Conservation (phyloP, 768 basidiomycete species). For the Sporobolomyces roseus region DNA sequence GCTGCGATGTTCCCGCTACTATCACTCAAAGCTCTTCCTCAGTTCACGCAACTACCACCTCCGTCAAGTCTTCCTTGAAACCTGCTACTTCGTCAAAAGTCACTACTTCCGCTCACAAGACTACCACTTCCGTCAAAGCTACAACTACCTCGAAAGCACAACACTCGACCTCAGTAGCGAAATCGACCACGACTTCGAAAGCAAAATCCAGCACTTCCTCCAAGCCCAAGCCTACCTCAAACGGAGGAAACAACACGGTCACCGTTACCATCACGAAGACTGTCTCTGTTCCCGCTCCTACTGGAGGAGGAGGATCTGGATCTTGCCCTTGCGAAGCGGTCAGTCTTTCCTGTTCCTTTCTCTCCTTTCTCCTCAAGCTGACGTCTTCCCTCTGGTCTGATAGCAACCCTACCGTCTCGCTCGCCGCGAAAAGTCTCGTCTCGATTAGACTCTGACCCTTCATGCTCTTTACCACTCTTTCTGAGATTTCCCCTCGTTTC, state of each 20-base stretch:
- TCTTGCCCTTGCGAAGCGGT: conserved; percentile 3
- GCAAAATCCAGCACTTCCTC: no score
- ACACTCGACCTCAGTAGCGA: conserved; percentile 2
- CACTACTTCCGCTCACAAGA: neutral
- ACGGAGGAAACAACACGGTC: neutral
- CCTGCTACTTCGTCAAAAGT: neutral
- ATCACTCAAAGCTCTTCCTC: conserved; percentile 1
- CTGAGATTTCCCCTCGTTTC: no score
- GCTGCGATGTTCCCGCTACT: conserved; percentile 1
- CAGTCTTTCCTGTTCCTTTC: neutral
- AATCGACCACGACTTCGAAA: neutral
- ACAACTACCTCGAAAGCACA: conserved; percentile 1
- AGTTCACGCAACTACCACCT: conserved; percentile 1
- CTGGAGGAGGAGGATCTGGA: neutral
- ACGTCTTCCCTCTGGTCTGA: neutral
- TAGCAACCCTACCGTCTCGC: conserved; percentile 8
- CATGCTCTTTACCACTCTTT: no score
- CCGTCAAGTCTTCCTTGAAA: neutral
- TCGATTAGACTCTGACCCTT: neutral
- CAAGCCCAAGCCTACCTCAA: no score
- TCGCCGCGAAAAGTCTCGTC: conserved; percentile 18
- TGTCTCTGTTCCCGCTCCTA: neutral
- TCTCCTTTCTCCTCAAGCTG: neutral
- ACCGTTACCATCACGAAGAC: conserved; percentile 16
- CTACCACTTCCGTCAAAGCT: neutral